Base-by-base conservation (phyloP, 192 early-diverging fungal genomes). In the Pilaira anomala region DNA sequence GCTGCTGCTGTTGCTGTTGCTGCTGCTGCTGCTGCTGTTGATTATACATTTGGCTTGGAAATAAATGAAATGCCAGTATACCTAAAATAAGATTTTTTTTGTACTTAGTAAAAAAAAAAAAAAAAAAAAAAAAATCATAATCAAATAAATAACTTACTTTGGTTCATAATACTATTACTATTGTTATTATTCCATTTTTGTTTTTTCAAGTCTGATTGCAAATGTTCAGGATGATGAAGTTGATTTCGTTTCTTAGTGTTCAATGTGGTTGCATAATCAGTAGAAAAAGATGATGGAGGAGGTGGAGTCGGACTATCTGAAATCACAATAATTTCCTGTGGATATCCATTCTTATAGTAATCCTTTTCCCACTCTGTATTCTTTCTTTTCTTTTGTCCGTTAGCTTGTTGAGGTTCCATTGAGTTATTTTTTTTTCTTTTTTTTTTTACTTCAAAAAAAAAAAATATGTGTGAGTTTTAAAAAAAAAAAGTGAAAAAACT, bases 281-380 rank as follows among this genome's bases (percentile, higher is more conserved):
- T 7, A 33, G 30, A 33, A 4, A 33, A 33, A 12, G 44, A n/a
- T 45, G 14, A 13, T 45, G 18, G 12, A 42, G 39, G 56, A 6
- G 69, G 42, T 3, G 68, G 64, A 6, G 68, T 53, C 3, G 76
- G 72, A 9, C 72, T 63, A 58, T 78, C 76, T 24, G 71, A 65
- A 48, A 75, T 78, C 3, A 71, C 62, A 55, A 75, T 75, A 42
- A 78, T 69, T 50, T 77, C 76, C 19, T 69, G 57, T 25, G 74
- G 74, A 45, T 60, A 63, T 19, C 74, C 74, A 60, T 76, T 76
- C 22, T 68, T 64, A 30, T 73, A 73, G 60, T 70, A 73, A 25
- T 73, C 72, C 39, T 58, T 63, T 51, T 51, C 48, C 75, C 75
- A 77, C 53, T 63, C 29, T 22, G 13, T 8, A 3, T 49, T 18